These are phyloP conservation scores for Naegleria fowleri DNA, from an alignment of 208 protist species.

Conservation along the genomic window DNA sequence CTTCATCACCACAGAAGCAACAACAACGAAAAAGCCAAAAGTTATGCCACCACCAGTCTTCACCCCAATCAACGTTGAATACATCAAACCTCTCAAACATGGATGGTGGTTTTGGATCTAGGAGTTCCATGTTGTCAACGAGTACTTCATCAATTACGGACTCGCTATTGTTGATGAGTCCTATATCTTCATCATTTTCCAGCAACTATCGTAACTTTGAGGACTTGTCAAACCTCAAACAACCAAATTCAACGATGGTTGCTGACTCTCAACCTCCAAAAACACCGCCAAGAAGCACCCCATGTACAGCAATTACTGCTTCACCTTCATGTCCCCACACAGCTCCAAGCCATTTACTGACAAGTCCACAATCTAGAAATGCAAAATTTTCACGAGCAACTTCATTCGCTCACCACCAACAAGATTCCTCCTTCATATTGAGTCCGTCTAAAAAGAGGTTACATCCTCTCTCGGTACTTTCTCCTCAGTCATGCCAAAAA, in stretches of 20 bases:
- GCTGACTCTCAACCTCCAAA: not conserved
- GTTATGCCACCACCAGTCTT: too few species aligned
- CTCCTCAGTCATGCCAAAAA: not conserved
- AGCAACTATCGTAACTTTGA: not conserved
- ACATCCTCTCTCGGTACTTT: not conserved
- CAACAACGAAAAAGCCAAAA: too few species aligned
- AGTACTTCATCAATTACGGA: too few species aligned
- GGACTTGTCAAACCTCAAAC: not conserved
- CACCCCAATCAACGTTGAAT: too few species aligned
- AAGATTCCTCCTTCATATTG: not conserved
- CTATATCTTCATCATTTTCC: not conserved
- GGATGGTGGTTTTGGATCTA: too few species aligned
- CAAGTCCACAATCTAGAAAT: not conserved
- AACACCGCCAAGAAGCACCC: not conserved
- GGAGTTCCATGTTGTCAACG: too few species aligned
- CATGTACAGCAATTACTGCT: not conserved
- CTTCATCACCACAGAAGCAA: too few species aligned
- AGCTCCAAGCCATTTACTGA: not conserved
- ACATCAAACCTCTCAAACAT: too few species aligned
- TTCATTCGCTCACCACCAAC: not conserved
- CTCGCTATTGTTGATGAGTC: not conserved
- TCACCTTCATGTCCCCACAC: not conserved
- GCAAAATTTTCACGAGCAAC: not conserved
- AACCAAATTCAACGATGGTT: not conserved
- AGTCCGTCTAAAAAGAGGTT: not conserved